phyloP scores from a whole-genome alignment of 2,329 filamentous ascomycete species.

The Fusarium sp. region DNA sequence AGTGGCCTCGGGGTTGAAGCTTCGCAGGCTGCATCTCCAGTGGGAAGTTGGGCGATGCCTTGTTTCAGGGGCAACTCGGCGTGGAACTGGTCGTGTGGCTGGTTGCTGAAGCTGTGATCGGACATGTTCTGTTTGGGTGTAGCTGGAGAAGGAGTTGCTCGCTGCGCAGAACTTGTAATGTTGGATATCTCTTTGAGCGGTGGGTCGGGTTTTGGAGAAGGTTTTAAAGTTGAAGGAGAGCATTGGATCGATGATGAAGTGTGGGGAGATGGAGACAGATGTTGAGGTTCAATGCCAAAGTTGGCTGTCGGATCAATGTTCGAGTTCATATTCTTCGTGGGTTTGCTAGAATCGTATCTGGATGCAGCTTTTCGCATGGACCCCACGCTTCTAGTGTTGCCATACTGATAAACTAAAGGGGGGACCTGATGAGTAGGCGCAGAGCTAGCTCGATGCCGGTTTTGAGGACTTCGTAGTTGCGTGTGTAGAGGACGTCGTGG shows the following conservation, averaged over 20 bases:
- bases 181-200: neutral
- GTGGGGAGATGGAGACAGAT: neutral
- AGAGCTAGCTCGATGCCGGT: slow-evolving; percentile 9
- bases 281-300: neutral
- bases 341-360: too few relatives aligned
- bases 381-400: neutral
- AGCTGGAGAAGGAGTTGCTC: neutral
- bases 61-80: neutral
- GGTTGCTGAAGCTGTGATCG: neutral
- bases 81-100: neutral
- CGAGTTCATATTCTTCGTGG: neutral
- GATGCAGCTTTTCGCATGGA: neutral
- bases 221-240: neutral
- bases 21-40: slow-evolving; percentile 28
- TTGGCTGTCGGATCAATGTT: neutral
- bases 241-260: neutral
- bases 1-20: slow-evolving; percentile 42
- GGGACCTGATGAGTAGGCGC: slow-evolving; percentile 1
- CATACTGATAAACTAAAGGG: neutral
- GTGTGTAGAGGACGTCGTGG: slow-evolving; percentile 42
- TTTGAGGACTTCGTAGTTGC: slow-evolving; percentile 27
- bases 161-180: neutral
- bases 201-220: neutral
- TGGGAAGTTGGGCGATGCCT: neutral
- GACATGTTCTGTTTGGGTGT: neutral